Evolutionary conservation across 768 basidiomycete species (phyloP), one percentile per base, ranked within the genome.

Genomic region (Amanita thiersii): DNA sequence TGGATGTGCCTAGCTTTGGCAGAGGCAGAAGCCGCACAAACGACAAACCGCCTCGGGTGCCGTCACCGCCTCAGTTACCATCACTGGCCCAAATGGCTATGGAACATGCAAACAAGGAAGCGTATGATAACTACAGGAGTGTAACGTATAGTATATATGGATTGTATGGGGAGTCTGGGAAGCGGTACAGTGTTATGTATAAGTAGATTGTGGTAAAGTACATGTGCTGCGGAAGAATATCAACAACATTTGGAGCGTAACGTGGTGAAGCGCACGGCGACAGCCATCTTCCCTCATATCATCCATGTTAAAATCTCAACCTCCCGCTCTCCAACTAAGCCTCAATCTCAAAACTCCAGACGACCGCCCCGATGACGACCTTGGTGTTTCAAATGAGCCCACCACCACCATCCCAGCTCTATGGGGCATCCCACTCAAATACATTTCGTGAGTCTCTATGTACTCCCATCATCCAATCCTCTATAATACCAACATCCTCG

Each of bases 101-200:
- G 53, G 70, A 75, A 33, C 80, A 82, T 46, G 58, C 63, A 2
- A 74, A 82, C 43, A 72, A 75, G 3, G 73, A 79, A 40, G 77
- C 69, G 3, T 83, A 73, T 57, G 72, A 65, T 4, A 75, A 74
- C 36, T 87, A 88, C 47, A 68, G 77, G 47, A 86, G 86, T 52
- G 84, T 86, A 12, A 88, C 86, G 4, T 88, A 88, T 50, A 89
- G 86, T 55, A 74, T 89, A 42, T 88, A 82, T 53, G 81, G 81
- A 29, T 50, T 86, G 49, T 87, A 87, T 52, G 80, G 76, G 39
- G 66, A 60, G 23, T 32, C 44, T 19, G 78, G 79, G 32, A 62
- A 75, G 49, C 83, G 75, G 61, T 78, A 77, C 48, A 50, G 52
- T 41, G 52, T 18, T 39, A 23, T 11, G 35, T 43, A 15, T 41